Percentiles rank a stretch among this genome's conserved stretches.
phyloP scores from a whole-genome alignment of 108 stramenopile species.

The Nannochloropsis salina region DNA sequence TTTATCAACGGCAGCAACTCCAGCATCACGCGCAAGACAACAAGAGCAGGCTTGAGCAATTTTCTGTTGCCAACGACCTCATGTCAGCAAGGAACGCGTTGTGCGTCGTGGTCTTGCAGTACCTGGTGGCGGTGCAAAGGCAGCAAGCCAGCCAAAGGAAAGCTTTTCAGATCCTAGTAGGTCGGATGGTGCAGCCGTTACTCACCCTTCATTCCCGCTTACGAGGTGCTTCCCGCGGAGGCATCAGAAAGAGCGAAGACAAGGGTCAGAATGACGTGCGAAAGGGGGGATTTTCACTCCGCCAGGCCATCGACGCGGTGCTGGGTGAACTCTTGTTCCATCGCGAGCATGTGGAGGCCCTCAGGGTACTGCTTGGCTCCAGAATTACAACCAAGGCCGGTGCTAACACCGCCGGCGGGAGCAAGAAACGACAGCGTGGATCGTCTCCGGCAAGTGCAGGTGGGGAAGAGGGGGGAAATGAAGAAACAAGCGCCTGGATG shows the following conservation, averaged over 20 bases:
- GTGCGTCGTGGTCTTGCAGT: neutral
- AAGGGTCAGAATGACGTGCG: too few relatives aligned
- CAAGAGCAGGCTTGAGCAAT: neutral
- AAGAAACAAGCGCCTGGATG: too few relatives aligned
- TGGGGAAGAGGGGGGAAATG: neutral
- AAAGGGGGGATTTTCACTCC: neutral
- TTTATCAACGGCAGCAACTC: neutral
- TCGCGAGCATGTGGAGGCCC: neutral
- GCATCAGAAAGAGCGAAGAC: neutral
- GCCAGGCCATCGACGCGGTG: neutral
- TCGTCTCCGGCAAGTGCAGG: neutral
- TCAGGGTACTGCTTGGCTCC: neutral
- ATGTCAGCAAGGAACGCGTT: neutral
- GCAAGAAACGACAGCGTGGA: neutral
- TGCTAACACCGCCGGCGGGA: neutral
- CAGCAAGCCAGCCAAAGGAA: neutral
- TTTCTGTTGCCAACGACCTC: neutral
- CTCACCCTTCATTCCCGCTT: neutral
- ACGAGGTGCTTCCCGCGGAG: neutral
- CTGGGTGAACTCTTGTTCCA: constrained; percentile 20
- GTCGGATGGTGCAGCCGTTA: neutral
- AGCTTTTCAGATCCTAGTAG: neutral
- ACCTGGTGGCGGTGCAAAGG: neutral
- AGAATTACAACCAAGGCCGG: neutral
- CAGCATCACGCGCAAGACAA: neutral